phyloP scores from a whole-genome alignment of 768 basidiomycete genomes.

The Kwoniella sp. region DNA sequence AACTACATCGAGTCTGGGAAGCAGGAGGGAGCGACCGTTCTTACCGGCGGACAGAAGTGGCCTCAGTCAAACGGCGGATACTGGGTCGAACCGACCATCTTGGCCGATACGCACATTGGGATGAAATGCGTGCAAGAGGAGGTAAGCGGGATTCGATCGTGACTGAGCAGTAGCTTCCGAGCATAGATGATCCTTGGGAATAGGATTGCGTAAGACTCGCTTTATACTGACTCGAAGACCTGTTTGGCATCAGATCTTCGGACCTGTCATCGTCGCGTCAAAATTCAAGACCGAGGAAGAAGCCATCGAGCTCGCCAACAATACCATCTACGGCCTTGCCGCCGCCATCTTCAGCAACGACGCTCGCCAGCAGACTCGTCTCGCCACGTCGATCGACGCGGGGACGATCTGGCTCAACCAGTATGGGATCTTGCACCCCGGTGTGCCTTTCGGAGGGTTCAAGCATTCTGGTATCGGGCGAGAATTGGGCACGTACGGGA shows the following conservation, averaged over 20 bases:
- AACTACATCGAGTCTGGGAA: constrained; percentile 76
- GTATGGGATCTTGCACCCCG: constrained; percentile 64
- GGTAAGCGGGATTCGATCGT: not conserved
- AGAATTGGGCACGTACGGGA: constrained; percentile 74
- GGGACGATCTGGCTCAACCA: constrained; percentile 88
- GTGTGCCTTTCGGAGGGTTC: constrained; percentile 83
- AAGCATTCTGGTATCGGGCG: constrained; percentile 79
- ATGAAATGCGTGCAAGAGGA: constrained; percentile 68
- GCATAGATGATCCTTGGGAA: too few relatives aligned
- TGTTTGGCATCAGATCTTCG: constrained; percentile 82
- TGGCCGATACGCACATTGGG: constrained; percentile 66
- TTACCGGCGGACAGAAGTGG: constrained; percentile 69
- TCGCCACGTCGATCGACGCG: constrained; percentile 73
- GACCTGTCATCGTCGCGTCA: constrained; percentile 82
- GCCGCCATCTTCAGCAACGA: constrained; percentile 81
- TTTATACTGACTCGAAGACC: constrained; percentile 57
- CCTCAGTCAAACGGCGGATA: constrained; percentile 66
- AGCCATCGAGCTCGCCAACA: constrained; percentile 82
- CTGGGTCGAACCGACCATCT: constrained; percentile 84
- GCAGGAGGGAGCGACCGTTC: constrained; percentile 69
- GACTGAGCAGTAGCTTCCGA: not conserved
- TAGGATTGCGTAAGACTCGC: too few relatives aligned
- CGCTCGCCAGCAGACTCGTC: constrained; percentile 69
- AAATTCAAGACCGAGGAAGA: constrained; percentile 86
- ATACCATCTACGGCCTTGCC: constrained; percentile 81